A percentile compares a stretch with the other conserved stretches of the same genome.
These are phyloP conservation scores for Camelina neglecta DNA, from an alignment of 345 rosid genomes.

Conservation along the genomic window DNA sequence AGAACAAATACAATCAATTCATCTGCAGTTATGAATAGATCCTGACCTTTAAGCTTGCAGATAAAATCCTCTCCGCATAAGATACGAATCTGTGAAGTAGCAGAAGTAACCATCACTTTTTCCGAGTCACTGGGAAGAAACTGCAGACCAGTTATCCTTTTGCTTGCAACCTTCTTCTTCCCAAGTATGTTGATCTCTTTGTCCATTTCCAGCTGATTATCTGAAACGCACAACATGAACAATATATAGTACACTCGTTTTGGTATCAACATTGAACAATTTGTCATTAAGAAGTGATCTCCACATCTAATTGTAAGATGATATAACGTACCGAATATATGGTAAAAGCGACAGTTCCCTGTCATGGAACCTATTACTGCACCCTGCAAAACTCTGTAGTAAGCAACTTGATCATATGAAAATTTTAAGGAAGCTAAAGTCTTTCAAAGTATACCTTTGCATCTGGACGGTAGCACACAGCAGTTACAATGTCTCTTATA, in stretches of 20 bases:
- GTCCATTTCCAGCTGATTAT: constrained; percentile 67
- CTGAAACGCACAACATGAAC: constrained; percentile 36
- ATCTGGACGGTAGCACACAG: constrained; percentile 63
- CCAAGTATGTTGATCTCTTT: constrained; percentile 57
- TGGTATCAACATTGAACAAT: neutral
- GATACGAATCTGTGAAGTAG: constrained; percentile 68
- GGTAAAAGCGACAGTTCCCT: constrained; percentile 66
- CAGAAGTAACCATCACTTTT: constrained; percentile 71
- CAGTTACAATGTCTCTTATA: constrained; percentile 70
- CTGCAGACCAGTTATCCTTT: constrained; percentile 69
- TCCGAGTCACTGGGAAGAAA: constrained; percentile 59
- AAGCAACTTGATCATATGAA: neutral
- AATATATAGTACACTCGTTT: neutral
- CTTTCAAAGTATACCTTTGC: constrained; percentile 56
- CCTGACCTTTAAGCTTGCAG: constrained; percentile 65
- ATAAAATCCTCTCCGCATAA: constrained; percentile 51
- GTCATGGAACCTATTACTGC: constrained; percentile 67
- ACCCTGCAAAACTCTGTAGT: constrained; percentile 51
- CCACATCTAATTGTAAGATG: neutral
- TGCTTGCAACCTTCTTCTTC: constrained; percentile 73
- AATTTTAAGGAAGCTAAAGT: neutral
- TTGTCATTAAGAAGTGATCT: neutral
- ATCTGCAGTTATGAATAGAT: neutral
- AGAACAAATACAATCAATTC: neutral
- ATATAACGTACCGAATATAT: constrained; percentile 54